Evolutionary conservation across 148 eudicot species (phyloP).

Genomic region (Silene conica): DNA sequence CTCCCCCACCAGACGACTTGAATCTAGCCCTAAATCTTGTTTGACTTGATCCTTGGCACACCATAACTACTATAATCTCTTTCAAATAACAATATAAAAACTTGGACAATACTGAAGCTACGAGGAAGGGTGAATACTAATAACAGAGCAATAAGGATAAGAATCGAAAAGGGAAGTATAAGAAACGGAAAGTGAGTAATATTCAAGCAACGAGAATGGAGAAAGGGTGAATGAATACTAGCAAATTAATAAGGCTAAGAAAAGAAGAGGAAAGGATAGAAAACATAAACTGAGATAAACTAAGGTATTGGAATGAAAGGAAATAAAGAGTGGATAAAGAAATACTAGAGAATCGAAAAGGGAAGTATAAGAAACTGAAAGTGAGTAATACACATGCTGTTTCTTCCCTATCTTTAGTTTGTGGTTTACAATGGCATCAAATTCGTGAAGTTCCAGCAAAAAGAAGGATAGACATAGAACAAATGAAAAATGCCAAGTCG

Average conservation of each 20-base stretch:
- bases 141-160: too few relatives aligned
- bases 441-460: slow-evolving; percentile 24
- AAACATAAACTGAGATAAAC: slow-evolving; percentile 14
- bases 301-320: not conserved
- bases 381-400: slow-evolving; percentile 58
- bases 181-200: slow-evolving; percentile 6
- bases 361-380: too few relatives aligned
- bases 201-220: not conserved
- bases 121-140: slow-evolving; percentile 6
- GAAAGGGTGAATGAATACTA: too few relatives aligned
- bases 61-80: slow-evolving; percentile 69
- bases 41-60: slow-evolving; percentile 85
- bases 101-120: not conserved
- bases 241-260: too few relatives aligned
- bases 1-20: too few relatives aligned
- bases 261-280: too few relatives aligned
- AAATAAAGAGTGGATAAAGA: slow-evolving; percentile 12
- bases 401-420: slow-evolving; percentile 24
- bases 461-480: slow-evolving; percentile 13
- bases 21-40: slow-evolving; percentile 82
- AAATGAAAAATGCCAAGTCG: too few relatives aligned
- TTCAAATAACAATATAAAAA: slow-evolving; percentile 19
- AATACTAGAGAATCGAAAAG: slow-evolving; percentile 6
- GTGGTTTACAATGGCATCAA: not conserved
- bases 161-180: not conserved